Base-by-base conservation (phyloP, 2,329 filamentous ascomycete species). In the Fusarium udum region DNA sequence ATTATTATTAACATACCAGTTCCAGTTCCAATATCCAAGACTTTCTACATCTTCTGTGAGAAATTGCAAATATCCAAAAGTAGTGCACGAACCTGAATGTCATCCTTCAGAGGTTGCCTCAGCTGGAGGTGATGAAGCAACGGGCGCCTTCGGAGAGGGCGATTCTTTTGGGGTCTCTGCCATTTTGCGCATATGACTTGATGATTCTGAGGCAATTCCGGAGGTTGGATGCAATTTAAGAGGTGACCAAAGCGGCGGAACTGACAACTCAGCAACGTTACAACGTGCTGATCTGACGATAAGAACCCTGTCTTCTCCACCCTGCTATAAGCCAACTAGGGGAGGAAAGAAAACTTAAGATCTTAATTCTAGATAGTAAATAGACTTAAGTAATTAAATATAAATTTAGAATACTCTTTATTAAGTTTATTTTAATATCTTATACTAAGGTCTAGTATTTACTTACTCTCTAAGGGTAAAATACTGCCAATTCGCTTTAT, bases 11-110 rank as follows among this genome's bases (percentile, higher is more conserved):
- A 46, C 71, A 18, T 85, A 36, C 88, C 88, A 3, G 87, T 87
- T 31, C 89, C 89, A 6, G 88, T 90, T 48, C 87, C 86, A 14
- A 89, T 80, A 65, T 88, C 87, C 26, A 89, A 78, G 5, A 75
- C 66, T 39, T 58, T 75, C 72, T 74, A 6, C 0, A 22, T 7
- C 0, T 4, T 7, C 1, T 16, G 22, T 75, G 13, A 79, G 72
- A 36, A 61, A 11, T 65, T 11, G 13, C 6, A 6, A 13, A 3
- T 7, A 6, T 2, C 1, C 6, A 1, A 13, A 36, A 7, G 4
- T 8, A 4, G 2, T 12, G 10, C 0, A 34, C 58, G 4, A 24
- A 76, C 80, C 46, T 79, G 76, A 1, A 75, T 69, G 1, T 78
- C 72, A 2, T 77, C 72, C n/a, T 78, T 78, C 4, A 75, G 22